Evolutionary conservation across 169 alveolate genomes (phyloP), one percentile per base, ranked within the genome.

Genomic region (Plasmodium chabaudi): DNA sequence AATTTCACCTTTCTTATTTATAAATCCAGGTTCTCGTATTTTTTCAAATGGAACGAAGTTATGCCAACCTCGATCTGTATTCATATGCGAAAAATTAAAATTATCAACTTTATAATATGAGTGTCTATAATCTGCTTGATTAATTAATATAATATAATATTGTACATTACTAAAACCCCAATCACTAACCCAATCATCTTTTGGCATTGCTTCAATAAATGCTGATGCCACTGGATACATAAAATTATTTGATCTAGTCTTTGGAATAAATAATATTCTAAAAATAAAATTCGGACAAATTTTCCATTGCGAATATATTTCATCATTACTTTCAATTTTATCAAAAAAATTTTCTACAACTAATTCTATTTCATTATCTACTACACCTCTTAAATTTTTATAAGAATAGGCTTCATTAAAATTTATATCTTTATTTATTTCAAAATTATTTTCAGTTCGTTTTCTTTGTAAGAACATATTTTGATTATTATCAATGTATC

Each of bases 41-140:
- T 94, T 93, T 23, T 69, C 68, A 17, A 63, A 89, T 2, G 94
- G 88, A 12, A 92, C 69, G 34, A 94, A 87, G 6, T 94, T 93
- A 79, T 95, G 96, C 97, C 97, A 95, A 10, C 97, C 97, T 17
- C 97, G 70, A 64, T 95, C 97, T 1, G 94, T 64, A 71, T 95
- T 96, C 44, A 93, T 64, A 57, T 84, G 92, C 19, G 94, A 79
- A 65, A 95, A 95, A 68, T 87, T 94, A 82, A 93, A 95, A 49
- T 93, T 39, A 51, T 95, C 97, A 7, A 87, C 67, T 75, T 94
- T 94, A 79, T 86, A 91, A 19, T 87, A 65, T 17, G 97, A 94
- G 61, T 77, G 60, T 23, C 95, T 88, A 67, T 93, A 89, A 63
- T 95, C 96, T 5, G 72, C 93, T 39, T 87, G 87, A 88, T 95